phyloP scores from a whole-genome alignment of 2,329 filamentous ascomycete genomes.

The Lojkania enalia region DNA sequence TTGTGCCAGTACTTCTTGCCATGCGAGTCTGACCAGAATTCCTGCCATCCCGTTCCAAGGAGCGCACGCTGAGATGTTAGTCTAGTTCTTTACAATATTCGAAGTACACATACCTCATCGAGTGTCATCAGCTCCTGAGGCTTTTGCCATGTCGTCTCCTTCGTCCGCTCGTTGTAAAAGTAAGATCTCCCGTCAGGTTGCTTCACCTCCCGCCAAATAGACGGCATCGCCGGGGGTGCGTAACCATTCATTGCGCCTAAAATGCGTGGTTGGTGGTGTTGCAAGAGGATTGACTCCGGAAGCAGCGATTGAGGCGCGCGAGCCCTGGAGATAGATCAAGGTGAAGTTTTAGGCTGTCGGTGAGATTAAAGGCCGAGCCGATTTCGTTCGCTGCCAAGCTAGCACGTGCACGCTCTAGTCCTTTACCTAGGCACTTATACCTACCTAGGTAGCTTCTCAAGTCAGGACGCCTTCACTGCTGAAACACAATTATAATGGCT shows the following conservation, averaged over 20 bases:
- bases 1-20: slow-evolving; percentile 95
- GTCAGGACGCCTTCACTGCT: no score
- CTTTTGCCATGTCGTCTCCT: slow-evolving; percentile 92
- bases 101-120: slow-evolving; percentile 65
- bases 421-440: no score
- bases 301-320: no score
- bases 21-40: slow-evolving; percentile 76
- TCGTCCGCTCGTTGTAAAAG: slow-evolving; percentile 86
- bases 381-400: no score
- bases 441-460: no score
- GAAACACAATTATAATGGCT: no score
- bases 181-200: slow-evolving; percentile 83
- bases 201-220: slow-evolving; percentile 77
- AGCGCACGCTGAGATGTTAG: slow-evolving; percentile 67
- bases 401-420: no score
- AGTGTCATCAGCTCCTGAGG: slow-evolving; percentile 85
- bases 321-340: no score
- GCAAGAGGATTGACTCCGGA: no score
- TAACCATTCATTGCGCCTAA: slow-evolving; percentile 61
- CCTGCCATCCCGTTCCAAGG: slow-evolving; percentile 85
- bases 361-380: no score
- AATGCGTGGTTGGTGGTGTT: no score
- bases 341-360: no score
- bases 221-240: slow-evolving; percentile 55
- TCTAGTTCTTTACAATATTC: neutral